phyloP scores from a whole-genome alignment of 495 filamentous ascomycete species.

The Tuber melanosporum region DNA sequence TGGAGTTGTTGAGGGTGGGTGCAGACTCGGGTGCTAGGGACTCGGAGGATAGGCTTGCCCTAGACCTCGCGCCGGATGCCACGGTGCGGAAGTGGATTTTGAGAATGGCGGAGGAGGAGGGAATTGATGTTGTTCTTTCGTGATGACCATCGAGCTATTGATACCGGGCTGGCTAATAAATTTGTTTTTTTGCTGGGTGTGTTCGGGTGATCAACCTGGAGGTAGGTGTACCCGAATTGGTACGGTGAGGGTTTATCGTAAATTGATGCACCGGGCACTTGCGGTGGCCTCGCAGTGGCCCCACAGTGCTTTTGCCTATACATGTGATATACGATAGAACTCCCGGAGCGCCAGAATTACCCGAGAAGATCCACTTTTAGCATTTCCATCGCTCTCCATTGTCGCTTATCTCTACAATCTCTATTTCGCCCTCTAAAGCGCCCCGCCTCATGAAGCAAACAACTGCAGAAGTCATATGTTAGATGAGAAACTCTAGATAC shows the following conservation, averaged over 20 bases:
- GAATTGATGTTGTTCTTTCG: conserved; percentile 54
- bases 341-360: neutral
- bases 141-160: neutral
- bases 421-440: neutral
- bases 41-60: conserved; percentile 60
- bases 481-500: neutral
- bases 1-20: conserved; percentile 73
- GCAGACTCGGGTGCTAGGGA: conserved; percentile 78
- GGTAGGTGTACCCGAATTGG: neutral
- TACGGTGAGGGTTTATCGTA: neutral
- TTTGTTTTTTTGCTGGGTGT: neutral
- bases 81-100: conserved; percentile 71
- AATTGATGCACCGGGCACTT: neutral
- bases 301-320: neutral
- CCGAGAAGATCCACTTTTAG: neutral
- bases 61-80: conserved; percentile 77
- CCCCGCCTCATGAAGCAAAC: neutral
- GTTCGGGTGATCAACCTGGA: neutral
- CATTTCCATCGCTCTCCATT: neutral
- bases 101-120: conserved; percentile 74
- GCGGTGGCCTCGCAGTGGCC: neutral
- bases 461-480: neutral
- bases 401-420: neutral
- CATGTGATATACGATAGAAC: neutral
- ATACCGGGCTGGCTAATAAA: neutral